Evolutionary conservation across 2,329 filamentous ascomycete genomes (phyloP), one percentile per base, ranked within the genome.

Genomic region (Myotisia sp.): DNA sequence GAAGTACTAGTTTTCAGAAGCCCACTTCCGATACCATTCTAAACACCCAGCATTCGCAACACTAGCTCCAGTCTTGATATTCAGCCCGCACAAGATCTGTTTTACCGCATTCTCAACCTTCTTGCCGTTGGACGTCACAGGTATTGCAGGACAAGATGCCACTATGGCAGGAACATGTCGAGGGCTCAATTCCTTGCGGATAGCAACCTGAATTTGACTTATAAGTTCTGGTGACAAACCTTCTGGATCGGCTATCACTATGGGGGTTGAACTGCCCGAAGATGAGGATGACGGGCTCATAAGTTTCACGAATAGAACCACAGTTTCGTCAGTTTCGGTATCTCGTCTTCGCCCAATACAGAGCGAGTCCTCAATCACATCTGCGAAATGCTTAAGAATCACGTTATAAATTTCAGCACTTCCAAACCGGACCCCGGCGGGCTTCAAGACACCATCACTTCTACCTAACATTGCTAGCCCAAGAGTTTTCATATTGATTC

Each of bases 91-190:
- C 1, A 98, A 62, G 28, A 95, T 94, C 59, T 94, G 86, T 65
- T 95, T 95, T 4, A 95, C 87, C 0, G 84, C 83, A 30, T 92
- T 85, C 56, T 98, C 87, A 39, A 98, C 83, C 75, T 95, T 98
- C 65, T 98, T 98, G 34, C 87, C 87, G 50, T 98, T 98, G 2
- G 77, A 76, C 10, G 90, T 95, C 45, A 86, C 76, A 0, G 87
- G 90, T 12, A 98, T 90, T 23, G 87, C 85, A 0, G 77, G 75
- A 42, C 80, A 86, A 53, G 81, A 76, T 44, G 86, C 82, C 12
- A 95, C 67, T 1, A 93, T 63, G 0, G 74, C 79, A 0, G 87
- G 87, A 0, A 95, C 85, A 62, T 98, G 90, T 34, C 90, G 70
- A 3, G 84, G 80, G 47, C 83, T 93, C 39, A 95, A 62, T 55